Evolutionary conservation across 2,329 filamentous ascomycete genomes (phyloP).

Genomic region (Drechslera avenae): DNA sequence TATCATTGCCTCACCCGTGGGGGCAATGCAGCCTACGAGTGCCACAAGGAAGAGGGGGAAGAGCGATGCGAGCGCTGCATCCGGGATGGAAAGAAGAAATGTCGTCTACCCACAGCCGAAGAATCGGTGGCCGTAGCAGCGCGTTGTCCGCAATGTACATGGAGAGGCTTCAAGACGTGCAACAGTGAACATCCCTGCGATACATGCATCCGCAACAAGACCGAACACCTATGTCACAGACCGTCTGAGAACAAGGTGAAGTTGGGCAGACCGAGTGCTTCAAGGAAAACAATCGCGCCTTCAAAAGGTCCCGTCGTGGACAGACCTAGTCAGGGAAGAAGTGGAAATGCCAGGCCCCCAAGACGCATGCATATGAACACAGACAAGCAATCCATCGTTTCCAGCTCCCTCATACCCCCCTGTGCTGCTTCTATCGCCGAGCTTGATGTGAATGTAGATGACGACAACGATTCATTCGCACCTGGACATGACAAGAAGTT

Average conservation of each 20-base stretch:
- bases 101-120: slow-evolving; percentile 14
- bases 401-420: too few species aligned
- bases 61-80: slow-evolving; percentile 13
- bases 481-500: too few species aligned
- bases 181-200: slow-evolving; percentile 12
- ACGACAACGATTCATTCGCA: too few species aligned
- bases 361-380: too few species aligned
- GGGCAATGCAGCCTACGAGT: slow-evolving; percentile 22
- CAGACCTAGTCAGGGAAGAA: not conserved
- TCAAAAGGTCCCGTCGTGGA: not conserved
- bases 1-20: slow-evolving; percentile 20
- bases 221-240: slow-evolving; percentile 1
- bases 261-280: not conserved
- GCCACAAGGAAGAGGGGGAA: slow-evolving; percentile 11
- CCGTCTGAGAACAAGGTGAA: not conserved
- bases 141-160: slow-evolving; percentile 22
- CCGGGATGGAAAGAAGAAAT: slow-evolving; percentile 12
- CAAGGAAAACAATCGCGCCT: not conserved
- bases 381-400: too few species aligned
- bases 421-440: not conserved
- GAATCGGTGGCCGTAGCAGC: slow-evolving; percentile 16
- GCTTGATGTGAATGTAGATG: not conserved
- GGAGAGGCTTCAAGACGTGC: slow-evolving; percentile 19
- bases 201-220: slow-evolving; percentile 15
- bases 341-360: not conserved